These are phyloP conservation scores for Waltergamsia citrina DNA, from an alignment of 2,329 filamentous ascomycete species.

Conservation along the genomic window DNA sequence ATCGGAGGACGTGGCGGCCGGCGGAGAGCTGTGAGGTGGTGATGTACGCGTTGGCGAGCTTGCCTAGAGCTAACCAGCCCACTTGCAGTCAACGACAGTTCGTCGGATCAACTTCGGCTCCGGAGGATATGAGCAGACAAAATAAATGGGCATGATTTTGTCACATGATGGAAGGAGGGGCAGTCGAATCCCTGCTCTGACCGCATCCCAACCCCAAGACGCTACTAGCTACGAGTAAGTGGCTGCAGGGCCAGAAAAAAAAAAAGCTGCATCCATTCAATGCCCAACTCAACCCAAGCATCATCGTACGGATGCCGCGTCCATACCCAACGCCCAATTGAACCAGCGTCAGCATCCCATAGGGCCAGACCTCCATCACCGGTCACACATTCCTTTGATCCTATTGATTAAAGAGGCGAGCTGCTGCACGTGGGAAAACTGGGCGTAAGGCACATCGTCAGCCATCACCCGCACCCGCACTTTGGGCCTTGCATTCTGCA, in stretches of 20 bases:
- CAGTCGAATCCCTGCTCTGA: not conserved
- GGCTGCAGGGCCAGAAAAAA: slow-evolving; percentile 2
- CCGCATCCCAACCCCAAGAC: not conserved
- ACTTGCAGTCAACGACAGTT: not conserved
- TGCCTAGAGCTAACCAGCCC: slow-evolving; percentile 28
- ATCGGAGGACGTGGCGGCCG: not conserved
- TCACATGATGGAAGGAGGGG: slow-evolving; percentile 1
- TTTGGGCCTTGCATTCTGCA: not conserved
- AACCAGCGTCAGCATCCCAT: not conserved
- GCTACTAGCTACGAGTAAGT: no score
- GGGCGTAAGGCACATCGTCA: not conserved
- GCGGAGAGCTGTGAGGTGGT: slow-evolving; percentile 3
- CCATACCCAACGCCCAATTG: slow-evolving; percentile 3
- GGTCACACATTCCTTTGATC: not conserved
- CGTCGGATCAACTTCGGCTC: slow-evolving; percentile 1
- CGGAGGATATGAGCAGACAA: not conserved
- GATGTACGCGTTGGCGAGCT: slow-evolving; percentile 36
- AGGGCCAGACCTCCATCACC: not conserved
- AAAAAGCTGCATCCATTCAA: slow-evolving; percentile 3
- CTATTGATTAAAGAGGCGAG: not conserved
- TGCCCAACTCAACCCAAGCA: slow-evolving; percentile 1
- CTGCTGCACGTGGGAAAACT: slow-evolving; percentile 1
- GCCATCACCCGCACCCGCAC: not conserved
- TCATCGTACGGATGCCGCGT: not conserved
- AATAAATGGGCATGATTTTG: slow-evolving; percentile 1